Base-by-base conservation (phyloP, 768 basidiomycete genomes). In the Lactarius quietus region DNA sequence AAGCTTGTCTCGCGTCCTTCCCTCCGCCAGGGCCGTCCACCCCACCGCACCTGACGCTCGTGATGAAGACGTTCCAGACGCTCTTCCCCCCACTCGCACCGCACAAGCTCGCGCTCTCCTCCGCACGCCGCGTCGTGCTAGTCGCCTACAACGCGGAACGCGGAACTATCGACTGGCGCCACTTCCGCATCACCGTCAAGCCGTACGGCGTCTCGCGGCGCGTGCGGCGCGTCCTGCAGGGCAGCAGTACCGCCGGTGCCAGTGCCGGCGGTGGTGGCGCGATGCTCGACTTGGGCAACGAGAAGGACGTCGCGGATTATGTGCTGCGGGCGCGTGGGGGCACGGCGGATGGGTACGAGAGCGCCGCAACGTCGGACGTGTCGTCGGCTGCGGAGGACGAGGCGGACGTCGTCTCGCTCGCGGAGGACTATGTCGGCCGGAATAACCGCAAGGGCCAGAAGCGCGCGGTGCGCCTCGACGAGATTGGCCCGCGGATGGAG, bases 401-500 rank as follows among this genome's bases (percentile, higher is more conserved):
- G 57, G 90, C 81, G 33, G 84, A 84, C 41, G 90, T 89, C 14
- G 86, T 99, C 1, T 85, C 87, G 66, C 78, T 99, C 56, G 93
- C 94, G 33, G 90, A 88, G 65, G 93, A 98, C 74, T 98, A 98
- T 73, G 91, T 97, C 52, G 96, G 96, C 29, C 78, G 95, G 73
- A 95, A 95, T 69, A 99, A 98, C 74, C 90, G 87, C 74, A 92
- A 88, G 74, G 96, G 94, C 0, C 89, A 91, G 73, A 87, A 89
- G 78, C 86, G 93, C 69, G 96, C 97, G 6, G 93, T 99, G 14
- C 83, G 88, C 70, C 79, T 99, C 59, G 91, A 96, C 61, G 97
- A 99, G 77, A 85, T 98, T 52, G 97, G 97, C 1, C 97, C 97
- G 45, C 81, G 97, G 73, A 89, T 99, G 87, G 97, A 99, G 76